Base-by-base conservation (phyloP, 2,329 filamentous ascomycete genomes). In the Pyrenophora graminea region DNA sequence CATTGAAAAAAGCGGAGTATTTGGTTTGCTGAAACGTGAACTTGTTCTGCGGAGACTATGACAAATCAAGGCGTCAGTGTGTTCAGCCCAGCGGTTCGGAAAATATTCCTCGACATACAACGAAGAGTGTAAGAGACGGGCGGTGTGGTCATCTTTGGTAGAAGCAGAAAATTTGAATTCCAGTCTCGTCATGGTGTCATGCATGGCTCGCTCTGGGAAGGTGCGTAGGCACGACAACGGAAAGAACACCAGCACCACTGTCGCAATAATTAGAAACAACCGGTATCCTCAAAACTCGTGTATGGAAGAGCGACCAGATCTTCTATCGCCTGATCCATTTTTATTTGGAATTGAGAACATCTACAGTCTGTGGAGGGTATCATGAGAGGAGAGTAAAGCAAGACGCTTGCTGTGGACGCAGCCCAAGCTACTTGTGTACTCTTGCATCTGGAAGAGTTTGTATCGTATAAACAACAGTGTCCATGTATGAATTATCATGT, bases 341-440 rank as follows among this genome's bases (percentile, higher is more conserved):
- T 13, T 30, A 30, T 30, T 9, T 30, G 2, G 27, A 30, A 30
- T 30, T 30, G 27, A 12, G 27, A 13, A 9, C 10, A 30, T 30
- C 27, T 30, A 31, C 17, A 8, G 8, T 41, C 4, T 41, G n/a
- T n/a, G 31, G 21, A 41, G 66, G 67, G 68, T 70, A 71, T 70
- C 67, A 59, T 66, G 67, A 69, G 66, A 63, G 68, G 65, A 68
- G 66, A 61, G 61, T 53, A 39, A 33, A 33, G 33, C n/a, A 12
- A 23, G 1, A 25, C 23, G 34, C 48, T 19, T 27, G n/a, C 18
- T 30, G 15, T 18, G 15, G 4, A 12, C 17, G 5, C 30, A n/a
- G 8, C 4, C 15, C 9, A 8, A 9, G 8, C 17, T 32, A 5
- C 13, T 33, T 2, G 33, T 12, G 5, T 21, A 32, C 36, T 46